Conservation (phyloP, 257 asterid species). For the Paraleonurus japonicus region DNA sequence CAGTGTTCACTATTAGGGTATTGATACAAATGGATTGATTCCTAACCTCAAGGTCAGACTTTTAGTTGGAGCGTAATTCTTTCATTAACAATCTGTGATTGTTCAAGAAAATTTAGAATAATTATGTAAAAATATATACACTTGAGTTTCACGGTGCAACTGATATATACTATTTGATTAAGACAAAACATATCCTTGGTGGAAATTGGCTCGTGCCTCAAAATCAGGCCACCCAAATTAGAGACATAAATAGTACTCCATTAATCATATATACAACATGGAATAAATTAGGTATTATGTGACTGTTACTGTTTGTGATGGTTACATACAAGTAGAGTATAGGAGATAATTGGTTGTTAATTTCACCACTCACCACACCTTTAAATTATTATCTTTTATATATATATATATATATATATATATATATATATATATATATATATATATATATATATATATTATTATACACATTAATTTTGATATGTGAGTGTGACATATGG, state of each 20-base stretch:
- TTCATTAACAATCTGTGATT: too few relatives aligned
- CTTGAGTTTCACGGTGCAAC: too few relatives aligned
- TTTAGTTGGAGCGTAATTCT: too few relatives aligned
- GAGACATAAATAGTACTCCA: not conserved
- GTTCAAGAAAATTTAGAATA: too few relatives aligned
- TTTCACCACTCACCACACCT: not conserved
- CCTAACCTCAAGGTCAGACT: too few relatives aligned
- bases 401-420: not conserved
- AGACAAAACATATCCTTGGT: too few relatives aligned
- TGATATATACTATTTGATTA: too few relatives aligned
- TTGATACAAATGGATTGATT: too few relatives aligned
- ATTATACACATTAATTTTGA: not conserved
- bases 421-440: not conserved
- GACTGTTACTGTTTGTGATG: not conserved
- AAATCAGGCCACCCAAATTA: not conserved
- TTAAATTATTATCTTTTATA: not conserved
- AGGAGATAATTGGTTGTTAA: not conserved
- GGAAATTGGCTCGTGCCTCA: not conserved
- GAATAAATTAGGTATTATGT: not conserved
- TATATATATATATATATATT: not conserved
- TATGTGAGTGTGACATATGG: not conserved
- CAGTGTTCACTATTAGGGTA: too few relatives aligned
- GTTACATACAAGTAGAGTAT: not conserved
- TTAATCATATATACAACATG: not conserved
- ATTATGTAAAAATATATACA: too few relatives aligned